phyloP scores from a whole-genome alignment of 2,329 filamentous ascomycete genomes.

The Nigrospora osmanthi region DNA sequence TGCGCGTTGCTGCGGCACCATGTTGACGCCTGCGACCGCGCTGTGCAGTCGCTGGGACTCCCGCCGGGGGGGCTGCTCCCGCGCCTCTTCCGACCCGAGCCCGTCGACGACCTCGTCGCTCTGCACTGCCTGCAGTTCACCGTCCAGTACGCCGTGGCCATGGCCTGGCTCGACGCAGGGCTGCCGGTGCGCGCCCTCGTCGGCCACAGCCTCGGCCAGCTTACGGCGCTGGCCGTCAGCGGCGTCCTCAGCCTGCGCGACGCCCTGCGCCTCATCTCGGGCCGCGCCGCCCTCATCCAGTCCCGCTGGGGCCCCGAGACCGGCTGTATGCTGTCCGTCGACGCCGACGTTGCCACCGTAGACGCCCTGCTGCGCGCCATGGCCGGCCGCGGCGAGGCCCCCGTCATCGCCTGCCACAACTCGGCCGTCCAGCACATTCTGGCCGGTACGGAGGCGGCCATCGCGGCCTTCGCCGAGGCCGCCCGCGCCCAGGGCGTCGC shows the following conservation, averaged over 20 bases:
- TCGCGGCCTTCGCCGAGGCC: neutral
- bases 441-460: neutral
- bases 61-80: slow-evolving; percentile 16
- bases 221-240: slow-evolving; percentile 29
- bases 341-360: slow-evolving; percentile 2
- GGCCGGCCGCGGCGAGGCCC: neutral
- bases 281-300: slow-evolving; percentile 20
- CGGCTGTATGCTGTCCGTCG: slow-evolving; percentile 28
- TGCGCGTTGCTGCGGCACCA: slow-evolving; percentile 10
- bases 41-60: slow-evolving; percentile 8
- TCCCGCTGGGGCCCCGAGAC: slow-evolving; percentile 24
- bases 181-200: slow-evolving; percentile 19
- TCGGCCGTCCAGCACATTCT: neutral
- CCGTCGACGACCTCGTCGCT: slow-evolving; percentile 14
- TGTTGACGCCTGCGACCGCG: slow-evolving; percentile 12
- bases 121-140: slow-evolving; percentile 32
- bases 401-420: neutral
- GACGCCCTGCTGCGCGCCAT: neutral
- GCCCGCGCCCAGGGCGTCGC: neutral
- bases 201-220: slow-evolving; percentile 33
- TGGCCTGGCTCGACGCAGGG: slow-evolving; percentile 27
- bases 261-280: slow-evolving; percentile 18
- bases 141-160: slow-evolving; percentile 27
- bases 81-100: slow-evolving; percentile 17
- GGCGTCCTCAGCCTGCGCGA: slow-evolving; percentile 21